phyloP scores from a whole-genome alignment of 345 rosid species.

The Hevea brasiliensis region DNA sequence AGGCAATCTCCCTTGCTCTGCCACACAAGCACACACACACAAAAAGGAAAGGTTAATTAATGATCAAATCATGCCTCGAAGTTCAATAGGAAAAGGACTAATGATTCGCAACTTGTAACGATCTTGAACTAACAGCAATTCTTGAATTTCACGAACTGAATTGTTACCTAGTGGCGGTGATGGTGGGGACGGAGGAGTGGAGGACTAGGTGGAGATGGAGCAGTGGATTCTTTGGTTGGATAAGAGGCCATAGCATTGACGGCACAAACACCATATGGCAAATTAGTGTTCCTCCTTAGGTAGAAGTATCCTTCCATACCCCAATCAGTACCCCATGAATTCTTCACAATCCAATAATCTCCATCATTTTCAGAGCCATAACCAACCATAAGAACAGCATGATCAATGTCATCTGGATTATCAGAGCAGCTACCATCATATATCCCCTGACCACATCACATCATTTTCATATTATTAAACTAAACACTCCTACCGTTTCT shows the following conservation, averaged over 20 bases:
- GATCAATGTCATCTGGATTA: conserved; percentile 65
- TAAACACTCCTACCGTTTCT: too few relatives aligned
- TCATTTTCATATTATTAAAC: background rate
- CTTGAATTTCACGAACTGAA: background rate
- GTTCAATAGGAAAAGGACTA: background rate
- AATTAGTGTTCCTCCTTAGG: conserved; percentile 39
- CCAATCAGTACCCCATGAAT: conserved; percentile 84
- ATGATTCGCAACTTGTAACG: too few relatives aligned
- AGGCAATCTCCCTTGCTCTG: conserved; percentile 50
- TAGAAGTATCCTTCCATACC: conserved; percentile 61
- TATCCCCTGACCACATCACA: conserved; percentile 46
- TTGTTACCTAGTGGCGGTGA: conserved; percentile 56
- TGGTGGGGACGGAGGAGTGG: conserved; percentile 27
- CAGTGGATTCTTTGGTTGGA: conserved; percentile 55
- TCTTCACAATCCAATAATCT: conserved; percentile 83
- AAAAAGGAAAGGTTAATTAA: too few relatives aligned
- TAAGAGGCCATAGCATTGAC: conserved; percentile 73
- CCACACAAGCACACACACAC: background rate
- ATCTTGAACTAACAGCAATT: background rate
- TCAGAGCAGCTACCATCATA: conserved; percentile 58
- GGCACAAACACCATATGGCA: conserved; percentile 55
- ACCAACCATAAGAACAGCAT: conserved; percentile 72
- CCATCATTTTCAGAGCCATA: conserved; percentile 61
- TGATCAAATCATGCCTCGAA: too few relatives aligned
- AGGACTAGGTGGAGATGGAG: conserved; percentile 53